Percentiles rank a stretch among this genome's conserved stretches.
Conservation (phyloP, 1,139 yeast species). For the Wickerhamomyces sp. region DNA sequence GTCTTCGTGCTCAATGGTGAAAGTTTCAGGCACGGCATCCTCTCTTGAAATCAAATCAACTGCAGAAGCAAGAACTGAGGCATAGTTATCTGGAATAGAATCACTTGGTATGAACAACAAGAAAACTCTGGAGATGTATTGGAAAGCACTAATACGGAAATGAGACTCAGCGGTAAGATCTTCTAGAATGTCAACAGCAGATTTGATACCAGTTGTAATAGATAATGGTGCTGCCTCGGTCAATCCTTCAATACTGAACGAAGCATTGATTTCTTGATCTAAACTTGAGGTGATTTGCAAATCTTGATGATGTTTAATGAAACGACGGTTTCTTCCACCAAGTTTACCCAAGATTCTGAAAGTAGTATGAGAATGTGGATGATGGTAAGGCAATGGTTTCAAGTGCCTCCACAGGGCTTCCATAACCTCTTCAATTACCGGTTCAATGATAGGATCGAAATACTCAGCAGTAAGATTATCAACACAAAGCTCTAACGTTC, state of each 20-base stretch:
- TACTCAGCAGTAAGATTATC: slow-evolving; percentile 95
- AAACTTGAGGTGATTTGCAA: slow-evolving; percentile 53
- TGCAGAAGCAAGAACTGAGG: slow-evolving; percentile 41
- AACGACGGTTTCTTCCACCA: slow-evolving; percentile 92
- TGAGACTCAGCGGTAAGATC: slow-evolving; percentile 62
- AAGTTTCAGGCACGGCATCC: slow-evolving; percentile 31
- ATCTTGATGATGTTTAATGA: slow-evolving; percentile 68
- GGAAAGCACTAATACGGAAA: slow-evolving; percentile 73
- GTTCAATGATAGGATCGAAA: slow-evolving; percentile 95
- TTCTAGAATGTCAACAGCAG: slow-evolving; percentile 64
- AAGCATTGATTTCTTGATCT: slow-evolving; percentile 66
- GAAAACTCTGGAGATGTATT: slow-evolving; percentile 62
- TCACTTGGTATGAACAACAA: slow-evolving; percentile 66
- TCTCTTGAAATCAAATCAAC: slow-evolving; percentile 49
- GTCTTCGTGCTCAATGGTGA: slow-evolving; percentile 41
- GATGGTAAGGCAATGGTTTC: slow-evolving; percentile 85
- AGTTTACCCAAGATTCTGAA: slow-evolving; percentile 88
- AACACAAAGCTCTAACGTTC: slow-evolving; percentile 94
- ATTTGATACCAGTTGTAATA: slow-evolving; percentile 75
- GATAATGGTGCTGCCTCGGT: slow-evolving; percentile 60
- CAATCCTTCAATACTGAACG: slow-evolving; percentile 69
- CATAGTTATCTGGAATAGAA: slow-evolving; percentile 56
- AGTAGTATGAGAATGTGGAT: slow-evolving; percentile 92
- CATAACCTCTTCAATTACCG: slow-evolving; percentile 91
- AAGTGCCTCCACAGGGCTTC: slow-evolving; percentile 89